Percentiles rank a stretch among this genome's conserved stretches.
These are phyloP conservation scores for Coemansia sp. DNA, from an alignment of 192 early-diverging fungal genomes.

Conservation along the genomic window DNA sequence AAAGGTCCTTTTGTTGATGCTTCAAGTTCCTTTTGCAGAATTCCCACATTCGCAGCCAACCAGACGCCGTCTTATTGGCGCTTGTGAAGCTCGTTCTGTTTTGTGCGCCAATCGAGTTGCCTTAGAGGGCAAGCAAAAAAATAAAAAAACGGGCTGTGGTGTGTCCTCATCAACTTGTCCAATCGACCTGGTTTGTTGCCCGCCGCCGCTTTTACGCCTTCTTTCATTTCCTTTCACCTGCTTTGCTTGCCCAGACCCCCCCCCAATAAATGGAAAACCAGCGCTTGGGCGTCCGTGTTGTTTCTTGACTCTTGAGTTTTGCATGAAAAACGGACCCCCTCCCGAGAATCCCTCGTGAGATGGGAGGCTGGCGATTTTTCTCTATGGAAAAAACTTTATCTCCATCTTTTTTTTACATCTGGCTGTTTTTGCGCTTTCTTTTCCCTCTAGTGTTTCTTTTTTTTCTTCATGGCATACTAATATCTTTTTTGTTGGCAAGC, in stretches of 20 bases:
- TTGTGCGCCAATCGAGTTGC: not conserved
- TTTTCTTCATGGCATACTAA: slow-evolving; percentile 3
- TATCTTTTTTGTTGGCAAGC: not conserved
- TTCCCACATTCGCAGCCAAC: slow-evolving; percentile 1
- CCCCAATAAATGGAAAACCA: not conserved
- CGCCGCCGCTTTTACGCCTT: not conserved
- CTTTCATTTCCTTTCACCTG: not conserved
- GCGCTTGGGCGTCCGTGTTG: not conserved
- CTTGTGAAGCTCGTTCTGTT: not conserved
- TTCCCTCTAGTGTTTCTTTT: not conserved
- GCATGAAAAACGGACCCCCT: not conserved
- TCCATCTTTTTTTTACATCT: not conserved
- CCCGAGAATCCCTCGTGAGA: not conserved
- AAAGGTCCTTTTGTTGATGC: not conserved
- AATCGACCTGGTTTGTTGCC: not conserved
- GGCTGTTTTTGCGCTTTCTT: not conserved
- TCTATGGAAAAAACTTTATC: not conserved
- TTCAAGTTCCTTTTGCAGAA: slow-evolving; percentile 3
- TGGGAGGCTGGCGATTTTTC: not conserved
- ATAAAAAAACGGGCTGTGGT: not conserved
- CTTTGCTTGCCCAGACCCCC: not conserved
- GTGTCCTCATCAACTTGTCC: not conserved
- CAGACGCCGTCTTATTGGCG: not conserved
- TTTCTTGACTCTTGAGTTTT: not conserved
- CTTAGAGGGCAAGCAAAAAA: not conserved